Evolutionary conservation across 352 stramenopile genomes (phyloP).

Genomic region (Globisporangium cederbergense): DNA sequence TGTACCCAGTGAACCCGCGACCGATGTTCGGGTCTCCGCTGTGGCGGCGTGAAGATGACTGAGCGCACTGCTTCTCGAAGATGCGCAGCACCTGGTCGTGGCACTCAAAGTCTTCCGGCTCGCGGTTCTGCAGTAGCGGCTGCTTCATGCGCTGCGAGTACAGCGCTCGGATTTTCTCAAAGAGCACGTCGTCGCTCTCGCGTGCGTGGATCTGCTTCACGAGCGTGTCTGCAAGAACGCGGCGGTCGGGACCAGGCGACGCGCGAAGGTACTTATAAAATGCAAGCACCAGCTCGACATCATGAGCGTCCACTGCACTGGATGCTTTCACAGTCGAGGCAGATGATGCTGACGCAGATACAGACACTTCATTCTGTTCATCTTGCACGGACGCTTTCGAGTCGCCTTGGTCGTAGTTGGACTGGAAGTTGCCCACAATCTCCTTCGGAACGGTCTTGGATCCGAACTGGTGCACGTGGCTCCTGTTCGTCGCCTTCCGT

Average conservation of each 20-base stretch:
- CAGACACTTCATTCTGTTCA: background rate
- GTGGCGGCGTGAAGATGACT: slow-evolving; percentile 6
- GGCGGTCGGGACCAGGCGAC: slow-evolving; percentile 28
- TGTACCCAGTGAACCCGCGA: slow-evolving; percentile 62
- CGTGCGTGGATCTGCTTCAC: slow-evolving; percentile 37
- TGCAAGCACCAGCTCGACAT: slow-evolving; percentile 68
- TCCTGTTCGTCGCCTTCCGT: slow-evolving; percentile 73
- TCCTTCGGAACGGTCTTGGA: slow-evolving; percentile 52
- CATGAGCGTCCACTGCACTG: slow-evolving; percentile 51
- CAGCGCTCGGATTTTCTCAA: slow-evolving; percentile 39
- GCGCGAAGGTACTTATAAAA: slow-evolving; percentile 82
- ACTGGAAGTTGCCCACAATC: slow-evolving; percentile 84
- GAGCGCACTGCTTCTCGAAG: slow-evolving; percentile 28
- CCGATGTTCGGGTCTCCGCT: slow-evolving; percentile 24
- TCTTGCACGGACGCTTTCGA: slow-evolving; percentile 15
- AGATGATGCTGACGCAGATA: background rate
- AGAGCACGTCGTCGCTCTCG: slow-evolving; percentile 52
- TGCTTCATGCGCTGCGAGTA: slow-evolving; percentile 26
- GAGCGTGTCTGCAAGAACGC: slow-evolving; percentile 36
- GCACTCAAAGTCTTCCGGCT: slow-evolving; percentile 28
- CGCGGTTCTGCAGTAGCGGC: slow-evolving; percentile 26
- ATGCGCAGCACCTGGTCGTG: slow-evolving; percentile 27
- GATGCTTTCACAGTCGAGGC: background rate
- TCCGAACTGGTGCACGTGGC: slow-evolving; percentile 80
- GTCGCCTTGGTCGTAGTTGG: slow-evolving; percentile 55